Percentiles rank a stretch among this genome's conserved stretches.
Evolutionary conservation across 2,329 filamentous ascomycete species (phyloP).

Genomic region (Stemphylium vesicarium): DNA sequence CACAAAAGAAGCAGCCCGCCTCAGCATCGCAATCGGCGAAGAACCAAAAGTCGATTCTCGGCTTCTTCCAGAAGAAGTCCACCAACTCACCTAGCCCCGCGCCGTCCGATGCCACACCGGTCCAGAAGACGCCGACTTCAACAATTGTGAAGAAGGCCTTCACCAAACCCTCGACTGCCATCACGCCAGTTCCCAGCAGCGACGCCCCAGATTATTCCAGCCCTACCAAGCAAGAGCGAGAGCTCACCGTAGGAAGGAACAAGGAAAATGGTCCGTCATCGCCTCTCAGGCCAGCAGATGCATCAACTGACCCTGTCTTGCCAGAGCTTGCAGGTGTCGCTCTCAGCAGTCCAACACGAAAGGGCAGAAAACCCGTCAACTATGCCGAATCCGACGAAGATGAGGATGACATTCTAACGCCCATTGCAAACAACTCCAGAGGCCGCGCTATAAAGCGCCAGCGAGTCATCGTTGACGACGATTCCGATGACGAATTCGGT

Average conservation of each 20-base stretch:
- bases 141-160: constrained; percentile 43
- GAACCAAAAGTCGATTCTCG: constrained; percentile 74
- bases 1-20: constrained; percentile 55
- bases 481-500: constrained; percentile 71
- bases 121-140: constrained; percentile 35
- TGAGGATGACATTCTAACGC: constrained; percentile 72
- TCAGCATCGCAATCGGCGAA: constrained; percentile 58
- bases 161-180: constrained; percentile 43
- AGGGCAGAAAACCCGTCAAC: constrained; percentile 72
- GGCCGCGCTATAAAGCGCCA: constrained; percentile 62
- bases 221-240: constrained; percentile 69
- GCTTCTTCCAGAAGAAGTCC: constrained; percentile 74
- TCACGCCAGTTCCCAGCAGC: constrained; percentile 82
- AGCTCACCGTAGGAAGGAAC: constrained; percentile 56
- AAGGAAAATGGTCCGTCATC: constrained; percentile 60
- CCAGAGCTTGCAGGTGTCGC: constrained; percentile 54
- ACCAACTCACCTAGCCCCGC: constrained; percentile 55
- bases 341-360: constrained; percentile 77
- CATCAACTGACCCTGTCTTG: constrained; percentile 52
- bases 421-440: constrained; percentile 55
- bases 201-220: constrained; percentile 72
- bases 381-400: constrained; percentile 83
- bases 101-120: constrained; percentile 36
- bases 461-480: constrained; percentile 68
- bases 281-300: constrained; percentile 44